Conservation (phyloP, 2,329 filamentous ascomycete genomes). For the Fusarium sublunatum region DNA sequence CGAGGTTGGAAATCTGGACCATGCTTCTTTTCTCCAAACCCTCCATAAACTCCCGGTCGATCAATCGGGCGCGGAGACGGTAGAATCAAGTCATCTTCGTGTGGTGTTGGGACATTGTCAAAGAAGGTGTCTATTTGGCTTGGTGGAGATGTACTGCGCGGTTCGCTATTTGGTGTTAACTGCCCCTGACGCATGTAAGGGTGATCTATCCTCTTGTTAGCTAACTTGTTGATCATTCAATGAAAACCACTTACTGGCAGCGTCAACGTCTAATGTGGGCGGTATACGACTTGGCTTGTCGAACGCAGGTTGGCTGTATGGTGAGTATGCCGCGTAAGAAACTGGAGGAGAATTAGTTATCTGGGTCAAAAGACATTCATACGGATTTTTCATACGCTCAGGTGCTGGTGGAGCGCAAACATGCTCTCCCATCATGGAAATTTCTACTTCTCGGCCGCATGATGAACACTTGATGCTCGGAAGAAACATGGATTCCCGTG, state of each 20-base stretch:
- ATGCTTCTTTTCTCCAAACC: slow-evolving; percentile 54
- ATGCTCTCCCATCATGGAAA: slow-evolving; percentile 88
- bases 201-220: slow-evolving; percentile 59
- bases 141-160: slow-evolving; percentile 70
- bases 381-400: slow-evolving; percentile 55
- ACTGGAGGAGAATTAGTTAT: slow-evolving; percentile 44
- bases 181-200: slow-evolving; percentile 66
- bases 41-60: slow-evolving; percentile 63
- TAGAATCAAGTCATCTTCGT: slow-evolving; percentile 53
- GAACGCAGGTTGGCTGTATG: slow-evolving; percentile 44
- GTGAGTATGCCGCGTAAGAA: slow-evolving; percentile 48
- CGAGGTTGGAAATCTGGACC: slow-evolving; percentile 38
- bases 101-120: slow-evolving; percentile 57
- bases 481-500: slow-evolving; percentile 75
- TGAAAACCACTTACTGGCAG: slow-evolving; percentile 59
- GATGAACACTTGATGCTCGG: slow-evolving; percentile 89
- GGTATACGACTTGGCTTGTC: slow-evolving; percentile 57
- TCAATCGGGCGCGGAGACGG: slow-evolving; percentile 53
- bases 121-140: slow-evolving; percentile 60
- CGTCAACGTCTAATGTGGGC: slow-evolving; percentile 62
- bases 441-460: slow-evolving; percentile 82
- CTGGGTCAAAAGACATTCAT: slow-evolving; percentile 4
- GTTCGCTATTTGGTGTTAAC: slow-evolving; percentile 73
- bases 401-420: slow-evolving; percentile 68
- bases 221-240: slow-evolving; percentile 6